Base-by-base conservation (phyloP, 2,329 filamentous ascomycete species). In the Hypoxylon sp. region DNA sequence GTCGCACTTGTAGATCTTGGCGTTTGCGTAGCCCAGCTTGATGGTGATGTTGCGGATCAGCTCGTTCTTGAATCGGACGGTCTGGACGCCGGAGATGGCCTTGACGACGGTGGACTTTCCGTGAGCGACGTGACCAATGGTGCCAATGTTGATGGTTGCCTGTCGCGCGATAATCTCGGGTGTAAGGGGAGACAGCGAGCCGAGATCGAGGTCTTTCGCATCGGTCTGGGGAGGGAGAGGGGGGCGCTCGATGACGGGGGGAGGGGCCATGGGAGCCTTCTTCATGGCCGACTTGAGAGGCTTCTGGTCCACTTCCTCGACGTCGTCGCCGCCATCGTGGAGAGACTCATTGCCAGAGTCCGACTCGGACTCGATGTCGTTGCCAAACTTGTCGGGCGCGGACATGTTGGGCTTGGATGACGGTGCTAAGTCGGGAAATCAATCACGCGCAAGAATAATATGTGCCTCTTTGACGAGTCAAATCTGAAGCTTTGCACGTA, bases 41-140 rank as follows among this genome's bases (percentile, higher is more conserved):
- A 99, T 99, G 72, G 95, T 99, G 73, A 99, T 99, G 78, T 99
- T 99, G 73, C 95, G 86, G 81, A 98, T 96, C 79, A 97, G 81
- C 81, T 99, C 95, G 82, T 98, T 99, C 89, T 99, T 99, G 85
- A 99, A 99, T 69, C 95, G 88, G 73, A 99, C 95, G 15, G 95
- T 99, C 84, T 99, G 95, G 64, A 99, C 95, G 63, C 95, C 95
- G 1, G 95, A 98, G 71, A 99, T 98, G 71, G 95, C 95, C 84
- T 99, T 99, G 71, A 99, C 95, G 47, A 99, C 95, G 18, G 95
- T 99, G 61, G 92, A 97, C 78, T 98, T 98, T 75, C 94, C 94
- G 89, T 98, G 94, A 73, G 95, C 95, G 83, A 98, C 94, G 77
- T 98, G 95, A 54, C 94, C 94, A 77, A 99, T 98, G 61, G 95